Evolutionary conservation across 106 monocot genomes (phyloP).

Genomic region (Triglochin maritima): DNA sequence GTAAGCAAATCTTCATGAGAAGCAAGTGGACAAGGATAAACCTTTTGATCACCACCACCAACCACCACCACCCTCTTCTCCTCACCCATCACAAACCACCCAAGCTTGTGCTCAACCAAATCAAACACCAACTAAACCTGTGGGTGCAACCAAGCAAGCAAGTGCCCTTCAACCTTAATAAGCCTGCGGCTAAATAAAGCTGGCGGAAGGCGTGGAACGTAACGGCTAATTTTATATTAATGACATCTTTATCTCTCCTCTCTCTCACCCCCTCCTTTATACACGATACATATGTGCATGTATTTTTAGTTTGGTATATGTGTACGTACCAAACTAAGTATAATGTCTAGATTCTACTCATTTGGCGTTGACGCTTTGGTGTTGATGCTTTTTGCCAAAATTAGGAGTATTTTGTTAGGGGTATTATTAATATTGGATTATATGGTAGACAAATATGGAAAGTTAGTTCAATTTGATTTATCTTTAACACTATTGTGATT

Average conservation of each 20-base stretch:
- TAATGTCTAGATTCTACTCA: too few relatives aligned
- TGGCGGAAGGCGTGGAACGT: slow-evolving; percentile 8
- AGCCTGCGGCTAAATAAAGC: slow-evolving; percentile 8
- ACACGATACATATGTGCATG: too few relatives aligned
- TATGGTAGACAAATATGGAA: too few relatives aligned
- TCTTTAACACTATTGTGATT: too few relatives aligned
- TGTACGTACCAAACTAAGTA: too few relatives aligned
- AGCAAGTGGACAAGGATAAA: slow-evolving; percentile 46
- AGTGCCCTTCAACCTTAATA: slow-evolving; percentile 1
- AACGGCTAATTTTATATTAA: slow-evolving; percentile 13
- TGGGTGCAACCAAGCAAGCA: neutral
- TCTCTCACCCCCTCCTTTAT: too few relatives aligned
- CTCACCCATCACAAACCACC: slow-evolving; percentile 2
- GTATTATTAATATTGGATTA: too few relatives aligned
- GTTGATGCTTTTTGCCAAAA: too few relatives aligned
- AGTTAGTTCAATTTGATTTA: too few relatives aligned
- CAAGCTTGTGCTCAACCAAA: neutral
- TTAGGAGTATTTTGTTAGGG: too few relatives aligned
- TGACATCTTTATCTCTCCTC: neutral
- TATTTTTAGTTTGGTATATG: too few relatives aligned
- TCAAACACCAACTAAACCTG: neutral
- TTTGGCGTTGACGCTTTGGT: too few relatives aligned
- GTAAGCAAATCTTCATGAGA: slow-evolving; percentile 41
- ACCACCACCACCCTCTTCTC: neutral
- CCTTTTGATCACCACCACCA: slow-evolving; percentile 1